Conservation (phyloP, 2,329 filamentous ascomycete genomes). For the Ophiobolus disseminans region DNA sequence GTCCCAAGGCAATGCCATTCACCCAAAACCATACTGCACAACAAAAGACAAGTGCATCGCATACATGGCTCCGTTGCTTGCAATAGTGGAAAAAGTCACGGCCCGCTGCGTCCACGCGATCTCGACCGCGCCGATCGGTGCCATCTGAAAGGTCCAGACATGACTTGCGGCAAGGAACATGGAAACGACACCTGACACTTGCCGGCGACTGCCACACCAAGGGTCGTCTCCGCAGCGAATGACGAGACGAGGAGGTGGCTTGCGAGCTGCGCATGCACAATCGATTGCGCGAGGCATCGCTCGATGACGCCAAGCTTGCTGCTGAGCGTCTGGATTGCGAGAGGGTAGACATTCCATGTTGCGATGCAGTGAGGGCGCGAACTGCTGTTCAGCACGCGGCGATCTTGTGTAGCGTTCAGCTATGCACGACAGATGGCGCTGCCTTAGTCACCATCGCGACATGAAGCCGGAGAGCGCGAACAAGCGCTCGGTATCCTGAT, state of each 20-base stretch:
- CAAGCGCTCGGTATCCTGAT: slow-evolving; percentile 31
- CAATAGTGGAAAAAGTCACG: slow-evolving; percentile 12
- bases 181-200: too few relatives aligned
- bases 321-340: slow-evolving; percentile 15
- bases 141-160: slow-evolving; percentile 24
- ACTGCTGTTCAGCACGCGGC: slow-evolving; percentile 32
- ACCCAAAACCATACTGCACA: background rate
- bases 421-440: slow-evolving; percentile 32
- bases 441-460: slow-evolving; percentile 19
- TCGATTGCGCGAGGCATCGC: slow-evolving; percentile 32
- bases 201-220: too few relatives aligned
- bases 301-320: slow-evolving; percentile 34
- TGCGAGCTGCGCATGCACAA: slow-evolving; percentile 29
- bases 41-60: slow-evolving; percentile 2
- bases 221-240: slow-evolving; percentile 27
- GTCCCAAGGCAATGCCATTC: slow-evolving; percentile 1
- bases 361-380: slow-evolving; percentile 19
- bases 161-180: slow-evolving; percentile 36
- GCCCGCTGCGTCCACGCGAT: slow-evolving; percentile 18
- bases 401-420: slow-evolving; percentile 24
- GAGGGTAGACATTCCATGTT: background rate
- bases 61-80: slow-evolving; percentile 1
- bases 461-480: slow-evolving; percentile 13
- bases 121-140: slow-evolving; percentile 22
- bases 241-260: slow-evolving; percentile 27